Evolutionary conservation across 2,329 filamentous ascomycete genomes (phyloP), one percentile per base, ranked within the genome.

Genomic region (Emergomyces orientalis): DNA sequence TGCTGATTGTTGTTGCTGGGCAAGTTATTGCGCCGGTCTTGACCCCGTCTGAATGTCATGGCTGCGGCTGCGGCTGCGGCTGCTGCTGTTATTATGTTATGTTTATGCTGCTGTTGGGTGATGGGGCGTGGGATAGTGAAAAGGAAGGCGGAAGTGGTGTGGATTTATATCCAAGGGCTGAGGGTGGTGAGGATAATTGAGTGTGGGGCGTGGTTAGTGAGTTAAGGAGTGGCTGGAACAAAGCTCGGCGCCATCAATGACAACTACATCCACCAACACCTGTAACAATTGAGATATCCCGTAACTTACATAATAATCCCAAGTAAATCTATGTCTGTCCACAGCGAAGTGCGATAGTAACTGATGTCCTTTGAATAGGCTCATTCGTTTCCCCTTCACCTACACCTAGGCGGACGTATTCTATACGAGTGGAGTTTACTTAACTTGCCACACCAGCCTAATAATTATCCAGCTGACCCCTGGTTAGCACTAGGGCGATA

Each of bases 21-120:
- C 61, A 71, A 68, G 63, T 73, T 73, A n/a, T 66, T 68, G 59
- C 69, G 69, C 58, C 64, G 57, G 59, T 63, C 63, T 60, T 72
- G 72, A 41, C 68, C 67, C 68, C 71, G 74, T 61, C 73, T 73
- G 60, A 71, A 65, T 56, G 69, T 67, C 73, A 75, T 75, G 57
- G 57, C 69, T 45, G 63, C 39, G 56, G 34, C 32, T 56, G 34
- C 19, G 19, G 14, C 30, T 25, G n/a, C 27, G n/a, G 41, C 22
- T 43, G 17, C 27, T n/a, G 14, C 14, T 47, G 45, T 5, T 49
- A 14, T 11, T 49, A 13, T 49, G 25, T 51, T 27, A 14, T 17
- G 2, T 22, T 27, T 51, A 51, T 51, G 14, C 27, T 27, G 37
- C 37, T 17, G 55, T 7, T 34, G 25, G 19, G 41, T 32, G 56